phyloP scores from a whole-genome alignment of 2,329 filamentous ascomycete species.

The Aspergillus sergii region DNA sequence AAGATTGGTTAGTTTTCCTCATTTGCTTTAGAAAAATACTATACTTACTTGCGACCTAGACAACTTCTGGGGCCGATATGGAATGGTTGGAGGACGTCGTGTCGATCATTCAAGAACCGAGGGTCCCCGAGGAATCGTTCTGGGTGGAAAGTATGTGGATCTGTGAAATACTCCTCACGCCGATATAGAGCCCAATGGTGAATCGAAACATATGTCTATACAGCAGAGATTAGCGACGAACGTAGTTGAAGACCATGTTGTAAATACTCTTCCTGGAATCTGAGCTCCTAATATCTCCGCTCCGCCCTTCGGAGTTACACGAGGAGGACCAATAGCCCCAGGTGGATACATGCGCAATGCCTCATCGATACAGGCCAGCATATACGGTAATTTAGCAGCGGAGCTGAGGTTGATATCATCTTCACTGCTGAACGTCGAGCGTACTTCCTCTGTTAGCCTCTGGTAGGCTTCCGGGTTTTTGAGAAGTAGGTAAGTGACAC shows the following conservation, averaged over 20 bases:
- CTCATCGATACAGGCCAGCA: constrained; percentile 48
- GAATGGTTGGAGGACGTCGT: constrained; percentile 53
- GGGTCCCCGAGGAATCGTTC: constrained; percentile 41
- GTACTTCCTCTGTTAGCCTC: constrained; percentile 44
- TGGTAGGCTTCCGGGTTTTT: constrained; percentile 17
- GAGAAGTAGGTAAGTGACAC: constrained; percentile 35
- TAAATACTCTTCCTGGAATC: constrained; percentile 23
- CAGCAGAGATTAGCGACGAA: background rate
- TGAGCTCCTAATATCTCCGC: constrained; percentile 23
- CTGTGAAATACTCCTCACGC: constrained; percentile 48
- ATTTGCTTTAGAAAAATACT: too few species aligned
- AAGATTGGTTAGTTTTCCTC: background rate
- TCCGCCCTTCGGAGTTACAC: constrained; percentile 23
- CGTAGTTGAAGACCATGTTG: background rate
- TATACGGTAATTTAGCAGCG: constrained; percentile 38
- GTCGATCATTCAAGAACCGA: constrained; percentile 46
- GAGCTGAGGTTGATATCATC: constrained; percentile 44
- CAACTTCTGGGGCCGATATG: constrained; percentile 54
- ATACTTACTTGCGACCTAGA: constrained; percentile 52
- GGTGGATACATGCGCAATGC: constrained; percentile 47
- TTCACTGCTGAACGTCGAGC: constrained; percentile 36
- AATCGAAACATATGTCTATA: constrained; percentile 47
- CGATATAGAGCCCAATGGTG: constrained; percentile 52
- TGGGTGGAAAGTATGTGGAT: constrained; percentile 50
- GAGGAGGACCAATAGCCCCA: constrained; percentile 26